Conservation (phyloP, 2,329 filamentous ascomycete genomes). For the Aureobasidium sp. region DNA sequence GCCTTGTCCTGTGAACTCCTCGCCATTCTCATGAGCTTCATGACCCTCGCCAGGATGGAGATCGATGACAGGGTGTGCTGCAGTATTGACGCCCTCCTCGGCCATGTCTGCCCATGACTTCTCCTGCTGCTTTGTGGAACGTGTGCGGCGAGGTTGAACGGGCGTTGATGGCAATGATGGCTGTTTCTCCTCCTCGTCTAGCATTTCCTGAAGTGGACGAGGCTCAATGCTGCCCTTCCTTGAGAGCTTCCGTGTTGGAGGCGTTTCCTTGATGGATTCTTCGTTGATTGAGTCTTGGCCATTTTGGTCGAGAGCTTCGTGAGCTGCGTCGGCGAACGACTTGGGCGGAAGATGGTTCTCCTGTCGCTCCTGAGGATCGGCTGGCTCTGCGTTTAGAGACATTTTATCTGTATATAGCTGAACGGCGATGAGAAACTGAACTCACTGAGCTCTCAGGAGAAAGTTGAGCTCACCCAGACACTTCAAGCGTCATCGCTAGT, state of each 20-base stretch:
- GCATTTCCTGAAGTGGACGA: constrained; percentile 25
- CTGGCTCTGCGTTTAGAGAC: constrained; percentile 25
- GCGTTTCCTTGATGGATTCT: constrained; percentile 27
- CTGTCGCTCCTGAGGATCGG: constrained; percentile 30
- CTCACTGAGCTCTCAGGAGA: neutral
- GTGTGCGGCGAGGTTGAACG: constrained; percentile 1
- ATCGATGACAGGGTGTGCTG: constrained; percentile 8
- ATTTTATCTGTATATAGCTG: neutral
- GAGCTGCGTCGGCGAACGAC: constrained; percentile 34
- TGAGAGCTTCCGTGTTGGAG: constrained; percentile 17
- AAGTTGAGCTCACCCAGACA: constrained; percentile 3
- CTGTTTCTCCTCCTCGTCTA: constrained; percentile 23
- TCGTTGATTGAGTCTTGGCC: constrained; percentile 18
- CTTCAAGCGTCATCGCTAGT: neutral
- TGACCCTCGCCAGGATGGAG: constrained; percentile 13
- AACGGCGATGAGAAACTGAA: neutral
- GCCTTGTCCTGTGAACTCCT: constrained; percentile 18
- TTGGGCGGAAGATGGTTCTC: constrained; percentile 32
- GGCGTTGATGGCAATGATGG: constrained; percentile 16
- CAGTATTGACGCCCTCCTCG: constrained; percentile 9
- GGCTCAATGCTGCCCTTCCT: constrained; percentile 22
- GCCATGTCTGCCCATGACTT: constrained; percentile 33
- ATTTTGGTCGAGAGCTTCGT: constrained; percentile 20
- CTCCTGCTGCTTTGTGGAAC: neutral
- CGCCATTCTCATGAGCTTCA: constrained; percentile 16